Percentiles rank a stretch among this genome's conserved stretches.
These are phyloP conservation scores for Colletotrichum camelliae DNA, from an alignment of 2,329 filamentous ascomycete genomes.

Conservation along the genomic window DNA sequence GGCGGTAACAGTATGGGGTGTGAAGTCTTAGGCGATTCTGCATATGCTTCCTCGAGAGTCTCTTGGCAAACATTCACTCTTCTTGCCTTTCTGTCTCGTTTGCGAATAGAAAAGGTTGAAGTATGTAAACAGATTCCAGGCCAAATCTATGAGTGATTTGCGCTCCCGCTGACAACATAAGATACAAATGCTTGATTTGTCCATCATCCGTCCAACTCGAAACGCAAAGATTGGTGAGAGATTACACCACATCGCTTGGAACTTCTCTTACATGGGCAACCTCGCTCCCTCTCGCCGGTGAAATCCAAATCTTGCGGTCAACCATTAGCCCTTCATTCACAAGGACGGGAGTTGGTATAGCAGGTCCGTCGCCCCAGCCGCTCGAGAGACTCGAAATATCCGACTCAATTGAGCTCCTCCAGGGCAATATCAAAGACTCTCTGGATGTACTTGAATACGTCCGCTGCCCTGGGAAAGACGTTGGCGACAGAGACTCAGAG, in stretches of 20 bases:
- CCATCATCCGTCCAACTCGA: neutral
- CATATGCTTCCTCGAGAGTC: no score
- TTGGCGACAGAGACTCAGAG: neutral
- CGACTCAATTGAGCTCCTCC: neutral
- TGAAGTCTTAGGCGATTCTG: neutral
- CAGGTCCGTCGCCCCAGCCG: neutral
- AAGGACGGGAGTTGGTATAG: neutral
- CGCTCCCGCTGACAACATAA: no score
- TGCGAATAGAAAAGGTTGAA: neutral
- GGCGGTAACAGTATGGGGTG: accelerated
- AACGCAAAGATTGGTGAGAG: neutral
- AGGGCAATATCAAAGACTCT: neutral
- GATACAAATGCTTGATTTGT: no score
- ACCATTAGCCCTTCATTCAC: neutral
- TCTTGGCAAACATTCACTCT: neutral
- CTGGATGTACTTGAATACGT: neutral
- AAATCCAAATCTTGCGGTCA: neutral
- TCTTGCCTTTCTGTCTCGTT: neutral
- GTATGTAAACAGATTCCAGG: no score
- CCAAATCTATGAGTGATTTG: no score
- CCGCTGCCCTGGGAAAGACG: neutral
- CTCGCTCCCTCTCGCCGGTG: neutral
- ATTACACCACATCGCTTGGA: neutral
- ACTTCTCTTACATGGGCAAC: neutral
- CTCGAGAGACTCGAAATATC: neutral